Evolutionary conservation across 495 filamentous ascomycete species (phyloP).

Genomic region (Penicillium simplicissimum): DNA sequence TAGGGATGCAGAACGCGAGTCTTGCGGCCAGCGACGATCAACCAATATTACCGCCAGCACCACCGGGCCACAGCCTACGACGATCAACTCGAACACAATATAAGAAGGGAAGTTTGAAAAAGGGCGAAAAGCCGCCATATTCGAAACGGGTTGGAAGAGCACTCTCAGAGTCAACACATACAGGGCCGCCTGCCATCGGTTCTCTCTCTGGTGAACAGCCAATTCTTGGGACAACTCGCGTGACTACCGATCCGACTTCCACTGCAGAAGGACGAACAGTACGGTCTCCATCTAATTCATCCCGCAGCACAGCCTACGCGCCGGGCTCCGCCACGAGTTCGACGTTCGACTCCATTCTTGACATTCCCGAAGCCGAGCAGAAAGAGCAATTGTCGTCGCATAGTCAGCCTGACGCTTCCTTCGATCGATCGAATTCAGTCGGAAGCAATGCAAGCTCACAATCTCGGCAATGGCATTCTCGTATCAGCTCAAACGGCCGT

Average conservation of each 20-base stretch:
- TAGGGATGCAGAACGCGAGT: slow-evolving; percentile 47
- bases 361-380: slow-evolving; percentile 29
- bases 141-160: slow-evolving; percentile 67
- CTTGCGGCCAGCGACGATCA: slow-evolving; percentile 69
- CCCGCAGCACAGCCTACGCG: slow-evolving; percentile 24
- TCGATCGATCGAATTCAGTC: slow-evolving; percentile 12
- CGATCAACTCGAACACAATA: slow-evolving; percentile 93
- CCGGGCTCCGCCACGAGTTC: slow-evolving; percentile 26
- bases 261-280: slow-evolving; percentile 27
- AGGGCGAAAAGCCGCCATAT: slow-evolving; percentile 73
- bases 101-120: slow-evolving; percentile 79
- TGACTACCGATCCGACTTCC: slow-evolving; percentile 75
- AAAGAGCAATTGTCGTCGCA: slow-evolving; percentile 14
- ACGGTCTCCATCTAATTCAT: slow-evolving; percentile 32
- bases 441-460: slow-evolving; percentile 29
- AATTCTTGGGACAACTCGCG: slow-evolving; percentile 60
- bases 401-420: slow-evolving; percentile 8
- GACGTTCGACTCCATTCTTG: slow-evolving; percentile 32
- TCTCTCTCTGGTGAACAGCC: slow-evolving; percentile 44
- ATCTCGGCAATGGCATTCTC: slow-evolving; percentile 45
- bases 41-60: slow-evolving; percentile 76
- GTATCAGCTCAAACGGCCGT: slow-evolving; percentile 48
- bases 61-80: slow-evolving; percentile 75
- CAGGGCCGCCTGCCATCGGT: slow-evolving; percentile 41
- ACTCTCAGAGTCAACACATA: slow-evolving; percentile 59